Evolutionary conservation across 805 yeast genomes (phyloP), one percentile per base, ranked within the genome.

Genomic region (Torulaspora franciscae): DNA sequence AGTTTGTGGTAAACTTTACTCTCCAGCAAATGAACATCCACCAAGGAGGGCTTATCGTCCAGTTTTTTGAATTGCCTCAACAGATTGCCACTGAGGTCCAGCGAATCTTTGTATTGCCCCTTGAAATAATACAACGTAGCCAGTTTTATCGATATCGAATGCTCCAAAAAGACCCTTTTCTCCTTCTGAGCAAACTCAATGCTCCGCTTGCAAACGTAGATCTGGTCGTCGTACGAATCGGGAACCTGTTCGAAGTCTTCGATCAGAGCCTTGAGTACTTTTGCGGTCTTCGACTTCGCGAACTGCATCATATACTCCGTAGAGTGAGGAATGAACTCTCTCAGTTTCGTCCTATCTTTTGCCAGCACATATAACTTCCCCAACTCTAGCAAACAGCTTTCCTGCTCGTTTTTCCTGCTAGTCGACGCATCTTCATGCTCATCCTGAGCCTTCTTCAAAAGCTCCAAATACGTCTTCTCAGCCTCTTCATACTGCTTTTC

Each of bases 221-320:
- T 83, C 58, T 90, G 95, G 27, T 79, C 68, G 52, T 84, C 89
- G 38, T 81, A 65, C 3, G 83, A 75, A 51, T 73, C 72, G 32
- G 80, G 83, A 52, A 81, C 76, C 19, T 63, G 61, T 48, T 86
- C 90, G 57, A 86, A 79, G 50, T 79, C 70, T 59, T 91, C 98
- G 56, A 93, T 81, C 60, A 93, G 73, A 32, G 79, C 74, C 57
- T 83, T 83, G 54, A 91, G 82, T 45, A 91, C 85, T 65, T 91
- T 93, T 15, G 98, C 95, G 7, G 95, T 85, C 66, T 93, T 93
- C 11, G 96, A 85, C 69, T 93, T 93, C 37, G 98, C 96, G 59
- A 86, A 80, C 27, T 77, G 76, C 43, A 82, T 78, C 73, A 89
- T 81, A n/a, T 81, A 77, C 7, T 68, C 70, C 55, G 93, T 77